Percentiles rank a stretch among this genome's conserved stretches.
phyloP scores from a whole-genome alignment of 495 filamentous ascomycete genomes.

The Platismatia glauca region DNA sequence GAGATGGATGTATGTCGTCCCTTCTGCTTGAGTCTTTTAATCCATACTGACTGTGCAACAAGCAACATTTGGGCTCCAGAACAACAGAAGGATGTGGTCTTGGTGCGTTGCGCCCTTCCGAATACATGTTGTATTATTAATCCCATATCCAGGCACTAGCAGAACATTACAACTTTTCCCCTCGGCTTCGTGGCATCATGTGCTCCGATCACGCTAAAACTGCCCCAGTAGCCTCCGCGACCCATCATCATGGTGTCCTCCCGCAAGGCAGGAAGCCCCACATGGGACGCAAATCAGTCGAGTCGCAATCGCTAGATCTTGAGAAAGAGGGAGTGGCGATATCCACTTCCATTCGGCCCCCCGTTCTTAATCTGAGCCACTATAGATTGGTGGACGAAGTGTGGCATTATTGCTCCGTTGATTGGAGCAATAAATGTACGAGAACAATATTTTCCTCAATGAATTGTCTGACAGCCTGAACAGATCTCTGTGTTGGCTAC shows the following conservation, averaged over 20 bases:
- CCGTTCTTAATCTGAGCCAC: slow-evolving; percentile 31
- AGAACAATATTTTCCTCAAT: background rate
- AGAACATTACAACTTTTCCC: slow-evolving; percentile 56
- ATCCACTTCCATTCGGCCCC: background rate
- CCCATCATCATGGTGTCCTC: background rate
- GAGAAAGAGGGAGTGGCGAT: slow-evolving; percentile 9
- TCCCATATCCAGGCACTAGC: slow-evolving; percentile 32
- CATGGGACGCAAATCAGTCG: slow-evolving; percentile 8
- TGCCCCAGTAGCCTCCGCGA: background rate
- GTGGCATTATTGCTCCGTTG: slow-evolving; percentile 57
- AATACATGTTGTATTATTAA: background rate
- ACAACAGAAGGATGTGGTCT: slow-evolving; percentile 46
- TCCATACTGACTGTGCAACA: slow-evolving; percentile 22
- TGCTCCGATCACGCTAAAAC: slow-evolving; percentile 42
- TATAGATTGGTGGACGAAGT: slow-evolving; percentile 51
- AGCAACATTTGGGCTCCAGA: slow-evolving; percentile 66
- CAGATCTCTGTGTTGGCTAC: slow-evolving; percentile 73
- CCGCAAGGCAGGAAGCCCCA: background rate
- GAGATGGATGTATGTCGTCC: slow-evolving; percentile 55
- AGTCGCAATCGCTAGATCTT: slow-evolving; percentile 12
- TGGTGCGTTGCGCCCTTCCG: slow-evolving; percentile 24
- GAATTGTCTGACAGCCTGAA: slow-evolving; percentile 8
- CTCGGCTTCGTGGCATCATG: slow-evolving; percentile 58
- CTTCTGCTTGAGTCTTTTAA: slow-evolving; percentile 17
- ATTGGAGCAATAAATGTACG: slow-evolving; percentile 49